phyloP scores from a whole-genome alignment of 176 grass and related monocot species.

The Tillandsia leiboldiana region DNA sequence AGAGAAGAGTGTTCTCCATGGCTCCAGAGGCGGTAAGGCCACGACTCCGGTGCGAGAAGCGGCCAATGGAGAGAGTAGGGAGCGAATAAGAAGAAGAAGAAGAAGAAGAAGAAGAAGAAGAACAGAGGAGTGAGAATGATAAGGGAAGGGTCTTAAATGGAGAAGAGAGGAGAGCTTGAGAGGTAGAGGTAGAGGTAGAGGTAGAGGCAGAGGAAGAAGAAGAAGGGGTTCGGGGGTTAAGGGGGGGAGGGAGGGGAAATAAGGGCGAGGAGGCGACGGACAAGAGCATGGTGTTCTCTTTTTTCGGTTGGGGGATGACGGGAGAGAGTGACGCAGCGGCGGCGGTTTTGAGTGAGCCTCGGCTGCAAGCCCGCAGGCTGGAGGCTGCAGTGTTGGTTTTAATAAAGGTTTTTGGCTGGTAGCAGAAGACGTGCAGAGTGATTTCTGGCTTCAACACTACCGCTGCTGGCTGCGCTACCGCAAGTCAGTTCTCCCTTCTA shows the following conservation, averaged over 20 bases:
- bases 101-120: neutral
- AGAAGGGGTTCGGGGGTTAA: neutral
- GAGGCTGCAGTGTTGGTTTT: too few species aligned
- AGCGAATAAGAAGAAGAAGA: neutral
- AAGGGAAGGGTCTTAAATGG: neutral
- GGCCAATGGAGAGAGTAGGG: neutral
- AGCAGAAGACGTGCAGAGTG: too few species aligned
- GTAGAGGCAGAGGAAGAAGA: neutral
- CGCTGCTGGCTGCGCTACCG: too few species aligned
- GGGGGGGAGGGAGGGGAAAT: neutral
- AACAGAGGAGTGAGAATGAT: neutral
- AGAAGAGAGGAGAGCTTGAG: neutral
- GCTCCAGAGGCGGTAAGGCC: neutral
- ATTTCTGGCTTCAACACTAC: too few species aligned
- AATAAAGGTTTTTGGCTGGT: too few species aligned
- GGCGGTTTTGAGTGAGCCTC: neutral
- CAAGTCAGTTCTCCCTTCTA: too few species aligned
- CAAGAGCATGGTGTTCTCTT: constrained; percentile 11
- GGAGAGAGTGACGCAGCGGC: neutral
- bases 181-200: neutral
- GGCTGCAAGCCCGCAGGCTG: too few species aligned
- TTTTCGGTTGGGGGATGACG: neutral
- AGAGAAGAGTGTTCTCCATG: constrained; percentile 13
- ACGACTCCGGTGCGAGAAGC: neutral
- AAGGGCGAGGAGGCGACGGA: neutral